Percentiles rank a stretch among this genome's conserved stretches.
Conservation (phyloP, 2,329 filamentous ascomycete genomes). For the Endocalyx cinctus region DNA sequence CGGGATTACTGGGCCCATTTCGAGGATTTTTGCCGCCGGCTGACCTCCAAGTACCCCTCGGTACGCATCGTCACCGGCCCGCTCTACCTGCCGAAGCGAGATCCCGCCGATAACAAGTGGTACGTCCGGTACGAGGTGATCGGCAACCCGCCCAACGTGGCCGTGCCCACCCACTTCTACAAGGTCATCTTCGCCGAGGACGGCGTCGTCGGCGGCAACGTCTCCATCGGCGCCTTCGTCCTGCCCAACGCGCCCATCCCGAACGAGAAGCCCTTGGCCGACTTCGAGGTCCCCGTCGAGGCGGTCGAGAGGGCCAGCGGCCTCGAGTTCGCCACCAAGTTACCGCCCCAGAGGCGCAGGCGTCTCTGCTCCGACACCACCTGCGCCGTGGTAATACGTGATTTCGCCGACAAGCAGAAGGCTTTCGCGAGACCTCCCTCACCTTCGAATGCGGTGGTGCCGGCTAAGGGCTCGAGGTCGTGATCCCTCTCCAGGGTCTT, state of each 20-base stretch:
- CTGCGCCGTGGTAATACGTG: slow-evolving; percentile 78
- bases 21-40: slow-evolving; percentile 88
- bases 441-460: too few species aligned
- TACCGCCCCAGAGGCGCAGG: slow-evolving; percentile 69
- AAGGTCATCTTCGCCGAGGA: slow-evolving; percentile 98
- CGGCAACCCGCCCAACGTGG: slow-evolving; percentile 85
- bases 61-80: slow-evolving; percentile 92
- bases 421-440: slow-evolving; percentile 45
- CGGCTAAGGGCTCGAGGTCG: too few species aligned
- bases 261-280: slow-evolving; percentile 79
- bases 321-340: slow-evolving; percentile 79
- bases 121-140: slow-evolving; percentile 94
- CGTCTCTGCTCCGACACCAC: slow-evolving; percentile 80
- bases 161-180: slow-evolving; percentile 98
- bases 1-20: slow-evolving; percentile 99
- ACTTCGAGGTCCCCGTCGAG: slow-evolving; percentile 95
- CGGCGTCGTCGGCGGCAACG: slow-evolving; percentile 56
- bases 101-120: slow-evolving; percentile 86
- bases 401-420: slow-evolving; percentile 64
- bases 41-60: slow-evolving; percentile 76
- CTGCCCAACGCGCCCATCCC: slow-evolving; percentile 86
- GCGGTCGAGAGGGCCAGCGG: slow-evolving; percentile 88
- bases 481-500: too few species aligned
- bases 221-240: slow-evolving; percentile 90
- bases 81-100: slow-evolving; percentile 82